phyloP scores from a whole-genome alignment of 768 basidiomycete genomes.

The Daedaleopsis sinensis region DNA sequence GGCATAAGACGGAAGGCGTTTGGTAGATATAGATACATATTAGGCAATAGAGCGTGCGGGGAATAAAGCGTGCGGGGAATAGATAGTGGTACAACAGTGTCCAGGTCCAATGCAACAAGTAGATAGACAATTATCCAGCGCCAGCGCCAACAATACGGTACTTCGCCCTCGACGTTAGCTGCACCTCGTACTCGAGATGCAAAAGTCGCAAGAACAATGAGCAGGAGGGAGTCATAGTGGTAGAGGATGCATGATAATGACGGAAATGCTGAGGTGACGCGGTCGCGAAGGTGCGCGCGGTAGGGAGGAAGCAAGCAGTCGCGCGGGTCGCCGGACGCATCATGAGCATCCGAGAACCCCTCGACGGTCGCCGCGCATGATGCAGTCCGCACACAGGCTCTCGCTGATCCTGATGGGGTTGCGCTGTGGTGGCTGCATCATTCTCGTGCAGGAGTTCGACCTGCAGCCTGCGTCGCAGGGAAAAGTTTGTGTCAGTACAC shows the following conservation, averaged over 20 bases:
- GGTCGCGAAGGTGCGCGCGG: background rate
- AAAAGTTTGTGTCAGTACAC: background rate
- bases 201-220: background rate
- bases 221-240: background rate
- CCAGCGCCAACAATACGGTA: conserved; percentile 21
- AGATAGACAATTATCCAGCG: conserved; percentile 16
- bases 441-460: conserved; percentile 55
- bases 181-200: conserved; percentile 10
- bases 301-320: background rate
- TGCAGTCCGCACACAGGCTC: conserved; percentile 42
- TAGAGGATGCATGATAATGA: background rate
- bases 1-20: conserved; percentile 8
- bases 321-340: background rate
- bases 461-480: conserved; percentile 44
- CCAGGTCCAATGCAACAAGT: conserved; percentile 1
- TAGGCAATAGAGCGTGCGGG: background rate
- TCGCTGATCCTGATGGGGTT: conserved; percentile 76
- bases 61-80: conserved; percentile 18
- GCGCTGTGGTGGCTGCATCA: conserved; percentile 69
- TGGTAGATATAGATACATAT: conserved; percentile 20
- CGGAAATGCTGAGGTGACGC: background rate
- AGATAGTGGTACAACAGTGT: conserved; percentile 16
- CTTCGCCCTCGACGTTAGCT: conserved; percentile 10
- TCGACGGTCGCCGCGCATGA: conserved; percentile 31
- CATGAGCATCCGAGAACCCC: conserved; percentile 26